Conservation (phyloP, 345 rosid genomes). For the Eucalyptus regnans region DNA sequence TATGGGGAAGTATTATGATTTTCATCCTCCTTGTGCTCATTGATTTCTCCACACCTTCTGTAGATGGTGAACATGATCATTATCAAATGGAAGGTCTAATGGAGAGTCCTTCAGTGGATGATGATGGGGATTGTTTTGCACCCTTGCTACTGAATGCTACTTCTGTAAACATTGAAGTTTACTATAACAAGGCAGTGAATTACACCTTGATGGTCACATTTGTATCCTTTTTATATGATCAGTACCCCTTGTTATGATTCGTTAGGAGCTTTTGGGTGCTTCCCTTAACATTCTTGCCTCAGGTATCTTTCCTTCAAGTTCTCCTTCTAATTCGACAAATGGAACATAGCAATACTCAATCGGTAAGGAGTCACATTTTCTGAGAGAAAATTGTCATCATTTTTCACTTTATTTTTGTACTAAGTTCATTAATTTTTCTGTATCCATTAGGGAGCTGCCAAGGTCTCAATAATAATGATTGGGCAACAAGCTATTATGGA, state of each 20-base stretch:
- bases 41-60: background rate
- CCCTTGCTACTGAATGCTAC: constrained; percentile 80
- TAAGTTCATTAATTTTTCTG: background rate
- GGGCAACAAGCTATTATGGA: constrained; percentile 99
- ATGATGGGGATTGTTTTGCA: constrained; percentile 87
- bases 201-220: constrained; percentile 97
- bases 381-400: background rate
- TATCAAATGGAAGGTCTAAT: constrained; percentile 82
- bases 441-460: constrained; percentile 75
- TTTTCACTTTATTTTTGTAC: background rate
- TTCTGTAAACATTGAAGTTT: constrained; percentile 87
- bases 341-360: constrained; percentile 98
- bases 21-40: background rate
- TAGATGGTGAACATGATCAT: constrained; percentile 67
- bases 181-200: constrained; percentile 97
- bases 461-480: constrained; percentile 87
- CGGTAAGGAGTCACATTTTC: constrained; percentile 35
- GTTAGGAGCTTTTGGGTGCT: background rate
- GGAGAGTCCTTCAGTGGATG: constrained; percentile 94
- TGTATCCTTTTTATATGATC: constrained; percentile 63
- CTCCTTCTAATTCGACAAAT: constrained; percentile 89
- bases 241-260: background rate
- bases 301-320: constrained; percentile 96
- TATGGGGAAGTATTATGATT: background rate
- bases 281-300: constrained; percentile 46